Conservation (phyloP, 225 moss, liverwort and hornwort genomes). For the Bryum argenteum region DNA sequence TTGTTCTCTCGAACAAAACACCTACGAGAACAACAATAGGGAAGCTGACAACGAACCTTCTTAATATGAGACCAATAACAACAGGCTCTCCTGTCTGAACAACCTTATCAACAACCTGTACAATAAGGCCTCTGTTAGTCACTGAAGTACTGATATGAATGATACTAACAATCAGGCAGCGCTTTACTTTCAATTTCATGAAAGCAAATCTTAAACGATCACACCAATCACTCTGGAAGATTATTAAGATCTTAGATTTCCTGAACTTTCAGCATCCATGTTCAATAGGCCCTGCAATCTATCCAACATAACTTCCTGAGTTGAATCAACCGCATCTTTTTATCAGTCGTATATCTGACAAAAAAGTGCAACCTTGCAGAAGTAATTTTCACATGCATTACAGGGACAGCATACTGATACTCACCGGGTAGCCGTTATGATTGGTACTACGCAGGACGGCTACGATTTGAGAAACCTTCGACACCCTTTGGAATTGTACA, state of each 20-base stretch:
- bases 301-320: constrained; percentile 4
- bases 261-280: not conserved
- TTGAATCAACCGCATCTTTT: constrained; percentile 8
- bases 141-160: not conserved
- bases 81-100: constrained; percentile 77
- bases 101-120: constrained; percentile 79
- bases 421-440: constrained; percentile 94
- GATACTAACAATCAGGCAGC: not conserved
- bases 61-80: constrained; percentile 83
- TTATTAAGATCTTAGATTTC: not conserved
- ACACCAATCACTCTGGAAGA: not conserved
- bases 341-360: not conserved
- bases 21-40: not conserved
- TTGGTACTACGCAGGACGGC: constrained; percentile 72
- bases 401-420: constrained; percentile 3
- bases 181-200: not conserved
- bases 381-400: not conserved
- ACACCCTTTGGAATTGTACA: constrained; percentile 81
- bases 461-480: constrained; percentile 82
- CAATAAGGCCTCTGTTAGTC: constrained; percentile 13
- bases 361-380: not conserved
- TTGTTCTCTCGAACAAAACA: not conserved
- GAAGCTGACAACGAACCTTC: constrained; percentile 54
- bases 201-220: constrained; percentile 4
- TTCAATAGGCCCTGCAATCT: not conserved